Conservation (phyloP, 495 filamentous ascomycete species). For the Neurospora sublineolata region DNA sequence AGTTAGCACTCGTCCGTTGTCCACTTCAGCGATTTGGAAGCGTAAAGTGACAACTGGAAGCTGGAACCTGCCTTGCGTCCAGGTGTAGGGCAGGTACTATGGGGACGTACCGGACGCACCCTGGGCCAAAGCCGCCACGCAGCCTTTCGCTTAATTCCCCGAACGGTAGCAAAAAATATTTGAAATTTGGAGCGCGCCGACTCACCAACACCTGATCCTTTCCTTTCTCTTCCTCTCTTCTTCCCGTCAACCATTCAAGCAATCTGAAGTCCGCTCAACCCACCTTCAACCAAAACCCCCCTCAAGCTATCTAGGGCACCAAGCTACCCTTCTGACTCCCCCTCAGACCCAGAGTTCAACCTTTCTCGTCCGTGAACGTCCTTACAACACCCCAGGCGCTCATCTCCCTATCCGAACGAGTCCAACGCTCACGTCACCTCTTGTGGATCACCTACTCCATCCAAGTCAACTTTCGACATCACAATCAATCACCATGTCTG, state of each 20-base stretch:
- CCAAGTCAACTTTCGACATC: conserved; percentile 21
- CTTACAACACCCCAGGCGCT: conserved; percentile 12
- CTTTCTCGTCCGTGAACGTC: conserved; percentile 34
- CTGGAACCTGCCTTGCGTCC: background rate
- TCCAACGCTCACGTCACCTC: conserved; percentile 22
- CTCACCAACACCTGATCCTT: conserved; percentile 9
- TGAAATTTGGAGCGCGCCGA: conserved; percentile 31
- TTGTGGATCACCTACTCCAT: conserved; percentile 26
- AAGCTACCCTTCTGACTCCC: conserved; percentile 73
- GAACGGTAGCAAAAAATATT: conserved; percentile 35
- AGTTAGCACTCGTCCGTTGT: background rate
- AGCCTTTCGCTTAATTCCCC: conserved; percentile 27
- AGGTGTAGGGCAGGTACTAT: background rate
- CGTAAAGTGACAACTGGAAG: background rate
- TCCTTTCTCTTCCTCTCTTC: conserved; percentile 32
- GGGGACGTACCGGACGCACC: background rate
- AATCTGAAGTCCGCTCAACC: conserved; percentile 29
- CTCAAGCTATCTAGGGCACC: conserved; percentile 66
- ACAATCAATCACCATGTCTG: conserved; percentile 42
- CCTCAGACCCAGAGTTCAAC: conserved; percentile 47
- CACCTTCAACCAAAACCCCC: conserved; percentile 23
- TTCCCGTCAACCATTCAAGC: conserved; percentile 34
- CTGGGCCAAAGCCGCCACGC: conserved; percentile 14
- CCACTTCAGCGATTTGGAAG: background rate
- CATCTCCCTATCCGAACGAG: conserved; percentile 20